Evolutionary conservation across 1,284 basidiomycete genomes (phyloP).

Genomic region (Chiua sp.): DNA sequence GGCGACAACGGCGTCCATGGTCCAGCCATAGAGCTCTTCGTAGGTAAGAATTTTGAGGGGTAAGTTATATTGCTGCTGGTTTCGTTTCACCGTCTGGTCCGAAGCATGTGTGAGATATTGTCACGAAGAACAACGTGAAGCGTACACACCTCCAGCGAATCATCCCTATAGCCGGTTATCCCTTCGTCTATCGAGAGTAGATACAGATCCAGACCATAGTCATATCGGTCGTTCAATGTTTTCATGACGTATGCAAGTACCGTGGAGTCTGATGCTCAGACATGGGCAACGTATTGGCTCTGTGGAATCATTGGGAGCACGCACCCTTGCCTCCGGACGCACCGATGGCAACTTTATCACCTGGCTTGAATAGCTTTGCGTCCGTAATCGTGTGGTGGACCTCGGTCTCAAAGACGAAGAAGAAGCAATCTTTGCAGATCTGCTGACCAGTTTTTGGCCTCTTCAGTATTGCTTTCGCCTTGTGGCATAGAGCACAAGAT

Average conservation of each 20-base stretch:
- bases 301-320: conserved; percentile 6
- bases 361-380: conserved; percentile 84
- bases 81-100: conserved; percentile 92
- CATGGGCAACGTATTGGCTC: conserved; percentile 2
- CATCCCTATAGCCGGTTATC: conserved; percentile 98
- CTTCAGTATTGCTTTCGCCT: conserved; percentile 86
- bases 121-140: neutral
- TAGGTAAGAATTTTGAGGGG: conserved; percentile 97
- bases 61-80: conserved; percentile 94
- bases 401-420: conserved; percentile 97
- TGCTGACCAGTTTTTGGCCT: conserved; percentile 98
- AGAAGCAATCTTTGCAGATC: conserved; percentile 96
- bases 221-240: conserved; percentile 90
- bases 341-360: conserved; percentile 96
- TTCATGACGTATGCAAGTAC: conserved; percentile 98
- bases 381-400: conserved; percentile 94
- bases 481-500: conserved; percentile 77
- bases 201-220: conserved; percentile 92
- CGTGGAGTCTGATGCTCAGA: conserved; percentile 80
- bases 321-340: conserved; percentile 97
- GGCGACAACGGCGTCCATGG: conserved; percentile 96
- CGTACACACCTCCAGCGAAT: conserved; percentile 85
- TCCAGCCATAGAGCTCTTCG: conserved; percentile 98
- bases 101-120: conserved; percentile 10
- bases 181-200: conserved; percentile 98